Percentiles rank a stretch among this genome's conserved stretches.
These are phyloP conservation scores for Phytophthora capsici DNA, from an alignment of 352 stramenopile genomes.

Conservation along the genomic window DNA sequence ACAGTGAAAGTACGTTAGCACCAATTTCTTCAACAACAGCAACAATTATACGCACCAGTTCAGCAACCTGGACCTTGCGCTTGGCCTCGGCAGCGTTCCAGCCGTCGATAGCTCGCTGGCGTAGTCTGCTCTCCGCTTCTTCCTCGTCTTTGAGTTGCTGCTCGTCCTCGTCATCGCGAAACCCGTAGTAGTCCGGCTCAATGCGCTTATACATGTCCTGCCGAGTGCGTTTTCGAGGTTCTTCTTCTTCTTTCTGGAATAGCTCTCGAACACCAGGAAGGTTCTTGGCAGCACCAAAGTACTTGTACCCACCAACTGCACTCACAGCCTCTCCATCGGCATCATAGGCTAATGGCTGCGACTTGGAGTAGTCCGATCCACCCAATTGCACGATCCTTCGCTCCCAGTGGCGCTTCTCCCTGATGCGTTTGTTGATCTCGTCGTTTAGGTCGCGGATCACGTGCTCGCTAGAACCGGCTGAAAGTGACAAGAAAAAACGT, in stretches of 20 bases:
- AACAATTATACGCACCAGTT: conserved; percentile 35
- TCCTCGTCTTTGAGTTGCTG: conserved; percentile 58
- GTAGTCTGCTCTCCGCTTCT: conserved; percentile 50
- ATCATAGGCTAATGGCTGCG: conserved; percentile 81
- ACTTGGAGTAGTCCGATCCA: conserved; percentile 87
- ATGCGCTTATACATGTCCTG: conserved; percentile 94
- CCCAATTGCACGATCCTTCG: conserved; percentile 90
- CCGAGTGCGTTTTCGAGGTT: conserved; percentile 59
- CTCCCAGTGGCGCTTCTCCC: conserved; percentile 93
- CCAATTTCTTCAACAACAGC: neutral
- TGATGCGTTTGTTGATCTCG: conserved; percentile 98
- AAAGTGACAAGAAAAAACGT: neutral
- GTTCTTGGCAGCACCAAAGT: conserved; percentile 97
- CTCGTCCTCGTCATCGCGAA: conserved; percentile 70
- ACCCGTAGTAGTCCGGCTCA: conserved; percentile 85
- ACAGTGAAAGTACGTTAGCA: conserved; percentile 11
- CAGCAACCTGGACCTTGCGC: conserved; percentile 44
- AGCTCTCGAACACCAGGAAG: conserved; percentile 96
- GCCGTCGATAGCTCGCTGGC: conserved; percentile 53
- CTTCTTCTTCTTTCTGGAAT: conserved; percentile 86
- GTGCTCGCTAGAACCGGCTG: conserved; percentile 94
- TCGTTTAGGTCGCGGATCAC: conserved; percentile 98
- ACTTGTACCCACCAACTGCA: conserved; percentile 91
- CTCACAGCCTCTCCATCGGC: conserved; percentile 76
- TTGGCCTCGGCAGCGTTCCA: conserved; percentile 62